Base-by-base conservation (phyloP, 2,329 filamentous ascomycete species). In the Fusarium oligoseptatum region DNA sequence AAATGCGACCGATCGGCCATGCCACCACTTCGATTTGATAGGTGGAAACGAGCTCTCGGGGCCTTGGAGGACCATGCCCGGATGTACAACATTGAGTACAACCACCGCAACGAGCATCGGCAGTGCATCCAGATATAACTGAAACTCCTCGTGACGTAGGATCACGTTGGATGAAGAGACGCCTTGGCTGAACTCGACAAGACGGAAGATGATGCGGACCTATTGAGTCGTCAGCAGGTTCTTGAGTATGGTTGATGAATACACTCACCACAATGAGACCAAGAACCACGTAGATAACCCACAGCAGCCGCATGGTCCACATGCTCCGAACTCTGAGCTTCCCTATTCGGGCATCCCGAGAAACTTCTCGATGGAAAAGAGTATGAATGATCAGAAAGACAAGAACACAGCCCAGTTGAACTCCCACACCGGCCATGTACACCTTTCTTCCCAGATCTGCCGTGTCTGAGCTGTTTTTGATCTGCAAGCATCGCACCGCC, bases 191-290 rank as follows among this genome's bases (percentile, higher is more conserved):
- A 56, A 56, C 11, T 56, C 52, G 12, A 56, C 52, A 14, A 34
- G 52, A n/a, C 52, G 52, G 27, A 34, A 58, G n/a, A 20, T 60
- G 24, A 56, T 56, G 27, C 52, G 52, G 8, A 56, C 27, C 48
- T 43, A 7, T 20, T 22, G 2, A 22, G 4, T 12, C 2, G 39
- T 43, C 39, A 43, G 39, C 10, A 1, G 8, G 37, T 12, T 22
- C 39, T 43, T 1, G n/a, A 22, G 39, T 24, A 24, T 4, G 4
- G 22, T 24, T 43, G 39, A n/a, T 39, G 4, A 4, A 12, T 43
- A 7, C 6, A 43, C 39, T 43, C 4, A 52, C 48, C 48, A 52
- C 48, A 14, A 52, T 52, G 10, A 52, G 48, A 32, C 6, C 24
- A 32, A 52, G 48, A 8, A 52, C 48, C 48, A 52, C 9, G 3